Base-by-base conservation (phyloP, 2,329 filamentous ascomycete species). In the Aspergillus fumigatiaffinis region DNA sequence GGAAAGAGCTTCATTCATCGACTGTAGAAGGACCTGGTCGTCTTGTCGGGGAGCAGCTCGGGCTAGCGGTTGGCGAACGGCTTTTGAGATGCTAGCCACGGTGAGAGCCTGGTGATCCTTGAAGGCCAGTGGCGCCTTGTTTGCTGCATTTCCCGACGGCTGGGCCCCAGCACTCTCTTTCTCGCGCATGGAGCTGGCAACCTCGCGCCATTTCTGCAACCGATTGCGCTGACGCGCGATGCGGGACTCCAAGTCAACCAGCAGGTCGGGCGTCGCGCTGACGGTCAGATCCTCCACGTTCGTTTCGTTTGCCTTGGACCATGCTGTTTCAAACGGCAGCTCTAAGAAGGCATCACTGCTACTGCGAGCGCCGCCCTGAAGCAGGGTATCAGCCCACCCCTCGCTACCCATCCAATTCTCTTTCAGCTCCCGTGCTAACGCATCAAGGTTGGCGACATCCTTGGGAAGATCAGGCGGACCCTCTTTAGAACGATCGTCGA, bases 401-500 rank as follows among this genome's bases (percentile, higher is more conserved):
- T 87, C 84, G 66, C 87, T 85, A 1, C 91, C 92, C 14, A 89
- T 80, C 92, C 92, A 96, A 63, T 91, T 90, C 2, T 82, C 80
- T 46, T 82, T 83, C 64, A 87, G 81, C 56, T 91, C 68, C n/a
- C 66, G 64, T 63, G 71, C 58, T 25, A 73, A 50, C 9, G 20
- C 55, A 10, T 70, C 76, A 3, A 68, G 54, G 42, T 84, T 77
- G 0, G 72, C 63, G 48, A 76, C 79, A 3, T 75, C 70, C 42
- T 79, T 74, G 54, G 55, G 51, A 3, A 61, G 50, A 46, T 44
- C 62, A 54, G 56, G 64, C 20, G 46, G 50, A 51, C 54, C 67
- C 12, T 67, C 63, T 23, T 74, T 67, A 21, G 71, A 68, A 1
- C 68, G 68, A 35, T 57, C 58, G 2, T 62, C 54, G 50, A 93